Percentiles rank a stretch among this genome's conserved stretches.
phyloP scores from a whole-genome alignment of 1,284 basidiomycete genomes.

The Grifola frondosa region DNA sequence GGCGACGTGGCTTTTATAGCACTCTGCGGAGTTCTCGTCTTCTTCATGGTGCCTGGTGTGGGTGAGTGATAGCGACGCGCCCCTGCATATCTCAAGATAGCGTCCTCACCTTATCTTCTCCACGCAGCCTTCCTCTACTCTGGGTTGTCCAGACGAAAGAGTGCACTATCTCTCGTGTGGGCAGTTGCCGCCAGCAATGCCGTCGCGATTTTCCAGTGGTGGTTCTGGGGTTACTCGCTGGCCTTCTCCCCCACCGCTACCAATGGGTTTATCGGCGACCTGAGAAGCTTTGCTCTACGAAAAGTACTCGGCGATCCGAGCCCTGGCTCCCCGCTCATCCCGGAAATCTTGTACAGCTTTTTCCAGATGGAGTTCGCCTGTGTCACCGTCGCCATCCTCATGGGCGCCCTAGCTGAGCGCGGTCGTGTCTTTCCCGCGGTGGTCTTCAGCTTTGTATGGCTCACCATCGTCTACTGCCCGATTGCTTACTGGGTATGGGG shows the following conservation, averaged over 20 bases:
- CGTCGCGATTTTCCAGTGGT: conserved; percentile 89
- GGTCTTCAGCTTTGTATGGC: conserved; percentile 87
- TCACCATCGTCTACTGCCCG: conserved; percentile 82
- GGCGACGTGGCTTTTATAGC: conserved; percentile 81
- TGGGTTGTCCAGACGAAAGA: conserved; percentile 78
- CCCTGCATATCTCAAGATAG: neutral
- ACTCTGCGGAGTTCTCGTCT: conserved; percentile 77
- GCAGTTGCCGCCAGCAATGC: conserved; percentile 71
- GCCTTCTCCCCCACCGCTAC: conserved; percentile 78
- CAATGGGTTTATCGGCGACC: conserved; percentile 80
- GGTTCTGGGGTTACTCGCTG: conserved; percentile 82
- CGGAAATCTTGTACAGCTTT: conserved; percentile 77
- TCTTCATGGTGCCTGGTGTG: conserved; percentile 77
- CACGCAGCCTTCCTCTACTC: conserved; percentile 80
- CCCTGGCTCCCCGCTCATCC: conserved; percentile 71
- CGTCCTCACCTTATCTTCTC: neutral
- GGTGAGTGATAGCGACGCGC: conserved; percentile 40
- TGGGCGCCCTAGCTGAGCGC: conserved; percentile 87
- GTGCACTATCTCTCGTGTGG: conserved; percentile 69
- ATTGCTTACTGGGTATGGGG: conserved; percentile 79
- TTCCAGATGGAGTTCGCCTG: conserved; percentile 90
- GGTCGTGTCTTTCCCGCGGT: conserved; percentile 86
- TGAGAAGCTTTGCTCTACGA: conserved; percentile 67
- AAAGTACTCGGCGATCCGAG: conserved; percentile 77
- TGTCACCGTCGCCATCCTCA: conserved; percentile 72